Evolutionary conservation across 2,329 filamentous ascomycete genomes (phyloP).

Genomic region (Xylaria sp.): DNA sequence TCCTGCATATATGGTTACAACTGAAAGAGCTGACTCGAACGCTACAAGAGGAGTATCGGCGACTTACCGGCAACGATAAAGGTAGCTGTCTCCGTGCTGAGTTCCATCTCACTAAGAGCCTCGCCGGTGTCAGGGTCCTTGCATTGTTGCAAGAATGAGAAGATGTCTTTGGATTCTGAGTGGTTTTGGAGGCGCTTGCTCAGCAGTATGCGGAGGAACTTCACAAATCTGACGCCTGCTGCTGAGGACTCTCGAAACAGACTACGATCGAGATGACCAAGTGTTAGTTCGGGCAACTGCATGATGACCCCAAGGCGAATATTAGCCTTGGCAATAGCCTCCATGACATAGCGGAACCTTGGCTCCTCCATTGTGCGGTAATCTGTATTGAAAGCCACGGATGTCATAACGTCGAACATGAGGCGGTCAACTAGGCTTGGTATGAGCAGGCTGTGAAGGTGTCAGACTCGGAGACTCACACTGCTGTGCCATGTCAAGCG

Average conservation of each 20-base stretch:
- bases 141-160: conserved; percentile 10
- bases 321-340: not conserved
- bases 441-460: too few species aligned
- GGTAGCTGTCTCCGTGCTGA: conserved; percentile 6
- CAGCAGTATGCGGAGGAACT: conserved; percentile 1
- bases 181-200: not conserved
- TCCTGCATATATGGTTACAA: too few species aligned
- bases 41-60: too few species aligned
- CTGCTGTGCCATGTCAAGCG: too few species aligned
- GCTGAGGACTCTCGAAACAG: not conserved
- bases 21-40: too few species aligned
- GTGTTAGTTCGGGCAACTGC: not conserved
- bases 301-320: not conserved
- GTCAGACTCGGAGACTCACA: too few species aligned
- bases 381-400: conserved; percentile 1
- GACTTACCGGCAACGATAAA: conserved; percentile 7
- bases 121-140: conserved; percentile 5
- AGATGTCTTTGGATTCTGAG: not conserved
- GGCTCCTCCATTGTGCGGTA: not conserved
- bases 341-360: not conserved
- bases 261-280: not conserved
- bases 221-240: not conserved
- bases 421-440: conserved; percentile 16
- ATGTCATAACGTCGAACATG: conserved; percentile 1
- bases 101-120: not conserved